Evolutionary conservation across 1,284 basidiomycete genomes (phyloP).

Genomic region (Sphagnurus paluster): DNA sequence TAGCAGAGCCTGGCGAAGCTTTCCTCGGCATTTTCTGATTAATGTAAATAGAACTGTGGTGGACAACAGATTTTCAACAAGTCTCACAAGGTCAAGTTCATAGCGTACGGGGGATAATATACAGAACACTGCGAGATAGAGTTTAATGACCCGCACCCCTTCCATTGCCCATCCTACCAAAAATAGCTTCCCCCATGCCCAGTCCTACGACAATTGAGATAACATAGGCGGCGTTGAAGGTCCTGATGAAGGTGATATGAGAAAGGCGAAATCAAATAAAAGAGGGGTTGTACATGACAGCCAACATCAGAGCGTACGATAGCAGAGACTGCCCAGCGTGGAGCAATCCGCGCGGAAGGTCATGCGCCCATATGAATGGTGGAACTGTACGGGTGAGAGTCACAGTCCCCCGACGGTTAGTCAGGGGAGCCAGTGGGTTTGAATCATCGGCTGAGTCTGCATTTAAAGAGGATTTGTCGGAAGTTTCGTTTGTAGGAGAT

Average conservation of each 20-base stretch:
- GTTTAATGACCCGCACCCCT: slow-evolving; percentile 18
- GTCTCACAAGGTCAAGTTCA: too few species aligned
- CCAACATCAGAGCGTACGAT: slow-evolving; percentile 65
- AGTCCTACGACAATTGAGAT: slow-evolving; percentile 64
- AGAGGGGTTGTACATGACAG: slow-evolving; percentile 59
- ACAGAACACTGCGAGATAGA: too few species aligned
- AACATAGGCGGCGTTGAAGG: slow-evolving; percentile 69
- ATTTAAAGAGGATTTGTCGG: slow-evolving; percentile 17
- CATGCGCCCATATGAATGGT: slow-evolving; percentile 61
- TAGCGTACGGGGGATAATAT: slow-evolving; percentile 5
- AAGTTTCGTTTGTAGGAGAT: slow-evolving; percentile 2
- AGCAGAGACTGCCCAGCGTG: slow-evolving; percentile 58
- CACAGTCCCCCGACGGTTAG: background rate
- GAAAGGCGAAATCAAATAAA: background rate
- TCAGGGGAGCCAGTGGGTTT: background rate
- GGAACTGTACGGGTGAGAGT: slow-evolving; percentile 35
- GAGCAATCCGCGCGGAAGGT: slow-evolving; percentile 61
- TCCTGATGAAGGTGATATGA: slow-evolving; percentile 45
- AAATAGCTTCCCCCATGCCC: slow-evolving; percentile 64
- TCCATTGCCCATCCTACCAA: slow-evolving; percentile 49
- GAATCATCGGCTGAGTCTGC: slow-evolving; percentile 4
- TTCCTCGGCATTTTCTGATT: too few species aligned
- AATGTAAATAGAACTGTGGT: too few species aligned
- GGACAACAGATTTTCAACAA: too few species aligned
- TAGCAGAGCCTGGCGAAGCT: background rate